Conservation (phyloP, 2,329 filamentous ascomycete species). For the Fusarium denticulatum region DNA sequence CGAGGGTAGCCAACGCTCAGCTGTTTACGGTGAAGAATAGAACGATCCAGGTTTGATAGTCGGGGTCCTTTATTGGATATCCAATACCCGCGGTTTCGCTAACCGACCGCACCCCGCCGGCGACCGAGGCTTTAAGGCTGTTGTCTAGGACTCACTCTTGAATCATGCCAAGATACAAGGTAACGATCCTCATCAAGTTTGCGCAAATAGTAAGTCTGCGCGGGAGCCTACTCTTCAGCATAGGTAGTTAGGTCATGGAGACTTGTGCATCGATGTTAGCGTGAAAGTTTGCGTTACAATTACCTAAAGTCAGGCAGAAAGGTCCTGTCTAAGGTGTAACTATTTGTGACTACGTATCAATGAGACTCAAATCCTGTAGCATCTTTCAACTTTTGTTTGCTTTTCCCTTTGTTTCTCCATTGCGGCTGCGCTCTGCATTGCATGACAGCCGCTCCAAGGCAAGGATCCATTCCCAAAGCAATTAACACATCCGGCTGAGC, state of each 20-base stretch:
- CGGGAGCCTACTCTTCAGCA: neutral
- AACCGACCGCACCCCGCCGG: constrained; percentile 40
- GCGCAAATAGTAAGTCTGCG: neutral
- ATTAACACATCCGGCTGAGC: neutral
- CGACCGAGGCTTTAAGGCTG: constrained; percentile 16
- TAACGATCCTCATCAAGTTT: neutral
- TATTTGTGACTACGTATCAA: neutral
- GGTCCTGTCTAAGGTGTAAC: neutral
- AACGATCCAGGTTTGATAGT: neutral
- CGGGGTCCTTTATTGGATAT: constrained; percentile 22
- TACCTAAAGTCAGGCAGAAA: neutral
- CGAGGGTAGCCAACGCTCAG: neutral
- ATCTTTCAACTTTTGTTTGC: constrained; percentile 19
- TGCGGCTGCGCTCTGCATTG: constrained; percentile 38
- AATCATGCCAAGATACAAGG: constrained; percentile 19
- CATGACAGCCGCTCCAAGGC: constrained; percentile 18
- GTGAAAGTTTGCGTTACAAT: neutral
- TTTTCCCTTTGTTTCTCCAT: constrained; percentile 11
- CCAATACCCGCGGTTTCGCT: constrained; percentile 14
- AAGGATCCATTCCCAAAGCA: constrained; percentile 27
- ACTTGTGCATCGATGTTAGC: neutral
- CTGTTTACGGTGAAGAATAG: neutral
- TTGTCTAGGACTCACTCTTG: neutral
- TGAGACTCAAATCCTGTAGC: neutral
- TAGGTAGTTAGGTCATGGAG: neutral